A percentile compares a stretch with the other conserved stretches of the same genome.
Evolutionary conservation across 495 filamentous ascomycete species (phyloP).

Genomic region (Penicilliopsis zonata): DNA sequence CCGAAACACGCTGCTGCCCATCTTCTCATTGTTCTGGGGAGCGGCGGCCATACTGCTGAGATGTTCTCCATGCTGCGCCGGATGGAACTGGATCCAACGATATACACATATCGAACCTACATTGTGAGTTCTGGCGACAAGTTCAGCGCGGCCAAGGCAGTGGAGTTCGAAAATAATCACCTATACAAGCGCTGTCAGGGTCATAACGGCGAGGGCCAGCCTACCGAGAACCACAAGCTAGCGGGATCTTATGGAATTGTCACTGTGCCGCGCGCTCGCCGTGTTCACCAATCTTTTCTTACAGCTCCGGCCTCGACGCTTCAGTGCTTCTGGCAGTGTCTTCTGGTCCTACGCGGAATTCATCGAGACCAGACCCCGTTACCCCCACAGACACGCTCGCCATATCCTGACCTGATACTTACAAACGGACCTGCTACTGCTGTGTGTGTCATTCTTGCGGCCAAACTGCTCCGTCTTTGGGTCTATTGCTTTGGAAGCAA

Average conservation of each 20-base stretch:
- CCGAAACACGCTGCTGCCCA: conserved; percentile 37
- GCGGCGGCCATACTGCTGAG: conserved; percentile 88
- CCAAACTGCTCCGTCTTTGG: conserved; percentile 53
- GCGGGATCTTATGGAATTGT: conserved; percentile 36
- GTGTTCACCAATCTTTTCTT: conserved; percentile 63
- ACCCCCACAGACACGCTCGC: conserved; percentile 9
- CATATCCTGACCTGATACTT: conserved; percentile 60
- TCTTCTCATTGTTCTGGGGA: conserved; percentile 75
- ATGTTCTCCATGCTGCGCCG: conserved; percentile 70
- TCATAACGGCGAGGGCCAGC: conserved; percentile 2
- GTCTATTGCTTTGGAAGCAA: conserved; percentile 7
- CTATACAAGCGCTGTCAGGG: conserved; percentile 7
- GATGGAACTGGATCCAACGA: conserved; percentile 25
- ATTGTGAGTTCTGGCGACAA: conserved; percentile 65
- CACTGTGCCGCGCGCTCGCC: conserved; percentile 57
- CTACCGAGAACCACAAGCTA: conserved; percentile 6
- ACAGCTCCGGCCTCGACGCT: conserved; percentile 53
- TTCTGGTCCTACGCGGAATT: conserved; percentile 30
- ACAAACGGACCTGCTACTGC: conserved; percentile 85
- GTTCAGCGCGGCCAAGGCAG: conserved; percentile 55
- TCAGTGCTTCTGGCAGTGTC: conserved; percentile 38
- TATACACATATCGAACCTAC: conserved; percentile 66
- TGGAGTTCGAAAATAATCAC: conserved; percentile 44
- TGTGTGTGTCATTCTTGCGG: conserved; percentile 63
- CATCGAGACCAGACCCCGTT: conserved; percentile 17